Conservation (phyloP, 2,329 filamentous ascomycete genomes). For the Penicillium sclerotiorum region DNA sequence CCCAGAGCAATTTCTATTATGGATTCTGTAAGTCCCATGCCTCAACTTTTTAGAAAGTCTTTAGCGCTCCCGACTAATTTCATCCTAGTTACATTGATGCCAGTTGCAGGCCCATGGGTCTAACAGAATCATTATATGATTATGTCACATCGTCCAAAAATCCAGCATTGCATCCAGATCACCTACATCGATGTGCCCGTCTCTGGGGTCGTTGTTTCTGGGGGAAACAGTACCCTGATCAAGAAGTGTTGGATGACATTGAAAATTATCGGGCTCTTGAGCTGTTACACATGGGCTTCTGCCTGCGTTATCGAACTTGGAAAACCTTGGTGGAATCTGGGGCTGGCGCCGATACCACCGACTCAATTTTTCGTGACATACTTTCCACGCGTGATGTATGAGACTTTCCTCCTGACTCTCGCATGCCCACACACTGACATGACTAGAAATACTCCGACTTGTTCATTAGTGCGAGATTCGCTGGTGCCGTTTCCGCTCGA, state of each 20-base stretch:
- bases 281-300: constrained; percentile 33
- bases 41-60: neutral
- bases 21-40: constrained; percentile 35
- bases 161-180: constrained; percentile 35
- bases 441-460: constrained; percentile 39
- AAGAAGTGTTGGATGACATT: constrained; percentile 41
- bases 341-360: constrained; percentile 17
- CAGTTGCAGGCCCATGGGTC: constrained; percentile 31
- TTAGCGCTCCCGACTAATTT: neutral
- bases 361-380: constrained; percentile 29
- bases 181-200: constrained; percentile 36
- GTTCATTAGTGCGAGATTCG: constrained; percentile 38
- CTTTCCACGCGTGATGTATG: constrained; percentile 29
- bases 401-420: neutral
- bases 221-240: constrained; percentile 40
- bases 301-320: constrained; percentile 35
- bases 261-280: constrained; percentile 42
- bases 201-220: constrained; percentile 41
- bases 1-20: constrained; percentile 39
- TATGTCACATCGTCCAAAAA: constrained; percentile 36
- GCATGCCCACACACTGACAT: no score
- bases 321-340: constrained; percentile 26
- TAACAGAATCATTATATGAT: constrained; percentile 35
- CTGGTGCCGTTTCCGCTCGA: constrained; percentile 30
- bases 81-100: constrained; percentile 32